A percentile compares a stretch with the other conserved stretches of the same genome.
Conservation (phyloP, 176 grass and related monocot species). For the Aegilops tauschii region DNA sequence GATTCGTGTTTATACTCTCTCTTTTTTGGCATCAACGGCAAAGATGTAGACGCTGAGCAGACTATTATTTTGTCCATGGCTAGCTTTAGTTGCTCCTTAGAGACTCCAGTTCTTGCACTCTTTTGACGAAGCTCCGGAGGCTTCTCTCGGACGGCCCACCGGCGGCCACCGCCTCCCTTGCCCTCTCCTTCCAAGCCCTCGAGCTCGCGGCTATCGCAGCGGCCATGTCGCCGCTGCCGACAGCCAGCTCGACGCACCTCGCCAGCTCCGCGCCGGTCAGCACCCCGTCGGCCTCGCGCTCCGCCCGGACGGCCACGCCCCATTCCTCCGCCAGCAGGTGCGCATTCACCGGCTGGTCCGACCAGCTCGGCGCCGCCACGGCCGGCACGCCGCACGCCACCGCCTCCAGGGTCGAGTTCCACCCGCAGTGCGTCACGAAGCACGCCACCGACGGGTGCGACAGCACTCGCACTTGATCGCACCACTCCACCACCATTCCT, state of each 20-base stretch:
- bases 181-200: conserved; percentile 16
- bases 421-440: conserved; percentile 62
- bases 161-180: neutral
- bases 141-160: conserved; percentile 20
- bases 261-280: conserved; percentile 38
- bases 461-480: conserved; percentile 49
- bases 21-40: neutral
- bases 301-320: conserved; percentile 9
- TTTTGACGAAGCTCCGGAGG: conserved; percentile 1
- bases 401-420: conserved; percentile 71
- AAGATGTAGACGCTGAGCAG: neutral
- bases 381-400: conserved; percentile 34
- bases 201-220: conserved; percentile 9
- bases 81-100: neutral
- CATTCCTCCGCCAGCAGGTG: conserved; percentile 37
- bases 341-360: conserved; percentile 37
- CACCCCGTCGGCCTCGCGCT: conserved; percentile 17
- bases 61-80: neutral
- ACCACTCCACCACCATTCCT: conserved; percentile 58
- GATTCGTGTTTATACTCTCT: too few species aligned
- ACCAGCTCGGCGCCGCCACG: conserved; percentile 24
- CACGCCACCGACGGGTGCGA: conserved; percentile 41
- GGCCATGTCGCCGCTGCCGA: conserved; percentile 19
- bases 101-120: neutral
- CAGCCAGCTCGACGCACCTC: conserved; percentile 50